Base-by-base conservation (phyloP, 331 rosid genomes). In the Arachis monticola region DNA sequence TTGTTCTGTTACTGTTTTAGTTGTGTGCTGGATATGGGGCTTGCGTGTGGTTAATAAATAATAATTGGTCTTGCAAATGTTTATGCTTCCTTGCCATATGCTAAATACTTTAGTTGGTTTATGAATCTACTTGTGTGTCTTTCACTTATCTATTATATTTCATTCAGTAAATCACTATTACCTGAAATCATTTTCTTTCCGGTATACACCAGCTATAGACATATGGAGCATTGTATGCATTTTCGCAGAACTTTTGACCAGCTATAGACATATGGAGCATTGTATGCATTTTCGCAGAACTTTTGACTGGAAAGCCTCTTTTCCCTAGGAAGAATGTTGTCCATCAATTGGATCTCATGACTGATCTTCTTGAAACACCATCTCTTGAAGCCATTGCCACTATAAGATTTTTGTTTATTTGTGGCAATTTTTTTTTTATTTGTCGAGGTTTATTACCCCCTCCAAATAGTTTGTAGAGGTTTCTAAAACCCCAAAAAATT, bases 191-290 rank as follows among this genome's bases (percentile, higher is more conserved):
- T 64, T 50, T 50, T 67, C 2, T 77, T 83, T 64, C 61, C 96
- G 92, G 99, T 95, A 95, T 81, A 95, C 99, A 62, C 99, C 99
- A 6, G 99, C 99, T 73, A 95, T 95, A 85, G 99, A 95, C 84
- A 88, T 86, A 81, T 95, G 99, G 99, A 95, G 99, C 90, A 95
- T 95, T 79, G 99, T 97, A 48, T 95, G 99, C 91, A 95, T 95
- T 69, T 95, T 92, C 38, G 89, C 99, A 0, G 99, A 95, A 84
- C 99, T 95, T 77, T 85, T 95, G 74, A 95, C 98, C n/a, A 6
- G 99, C 99, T 73, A 95, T 95, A 85, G 99, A 95, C 84, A 88
- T 86, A 81, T 95, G 99, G 99, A 95, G 99, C 91, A 95, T 95
- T 79, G 99, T 97, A 48, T 95, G 99, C 91, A 95, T 95, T 69